Base-by-base conservation (phyloP, 306 rosid genomes). In the Echinosophora koreensis region DNA sequence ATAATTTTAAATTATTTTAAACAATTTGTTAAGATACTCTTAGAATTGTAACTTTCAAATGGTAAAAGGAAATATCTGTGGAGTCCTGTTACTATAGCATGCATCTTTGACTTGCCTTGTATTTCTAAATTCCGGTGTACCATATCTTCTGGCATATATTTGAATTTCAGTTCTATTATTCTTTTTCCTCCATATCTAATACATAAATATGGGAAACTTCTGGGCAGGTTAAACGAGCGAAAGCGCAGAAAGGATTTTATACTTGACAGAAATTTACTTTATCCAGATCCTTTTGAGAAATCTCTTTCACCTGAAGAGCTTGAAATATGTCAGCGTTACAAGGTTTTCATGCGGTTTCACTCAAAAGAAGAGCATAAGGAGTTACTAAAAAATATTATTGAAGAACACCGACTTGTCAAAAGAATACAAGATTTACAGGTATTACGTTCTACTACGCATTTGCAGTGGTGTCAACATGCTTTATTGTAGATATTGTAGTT, bases 381-480 rank as follows among this genome's bases (percentile, higher is more conserved):
- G 57, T 85, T 94, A 61, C 83, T 92, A 32, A 89, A 80, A 64
- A 85, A 50, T 81, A 62, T 90, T 50, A 86, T 94, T 70, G 90
- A 90, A 83, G 97, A 94, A 76, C 92, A 92, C 69, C 91, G 78
- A 6, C 79, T 92, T 52, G 67, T 85, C 71, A 89, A 85, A 82
- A 89, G 88, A 85, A 84, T 94, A 83, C 87, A 90, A 69, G 93
- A 94, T 81, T 94, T 94, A 18, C 90, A 92, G 97, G 98, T 94
- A 72, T 73, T 46, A 54, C 66, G 55, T 73, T 46, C 41, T 69
- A 66, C 30, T 50, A 69, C 37, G 0, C 8, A 8, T 10, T 66
- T 39, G 47, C 61, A 5, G 30, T 72, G 28, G 58, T 39, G 52
- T 18, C 69, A 9, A 30, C 44, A 32, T 57, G 49, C 50, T 50